Evolutionary conservation across 208 protist genomes (phyloP).

Genomic region (Herpetomonas tarakana): DNA sequence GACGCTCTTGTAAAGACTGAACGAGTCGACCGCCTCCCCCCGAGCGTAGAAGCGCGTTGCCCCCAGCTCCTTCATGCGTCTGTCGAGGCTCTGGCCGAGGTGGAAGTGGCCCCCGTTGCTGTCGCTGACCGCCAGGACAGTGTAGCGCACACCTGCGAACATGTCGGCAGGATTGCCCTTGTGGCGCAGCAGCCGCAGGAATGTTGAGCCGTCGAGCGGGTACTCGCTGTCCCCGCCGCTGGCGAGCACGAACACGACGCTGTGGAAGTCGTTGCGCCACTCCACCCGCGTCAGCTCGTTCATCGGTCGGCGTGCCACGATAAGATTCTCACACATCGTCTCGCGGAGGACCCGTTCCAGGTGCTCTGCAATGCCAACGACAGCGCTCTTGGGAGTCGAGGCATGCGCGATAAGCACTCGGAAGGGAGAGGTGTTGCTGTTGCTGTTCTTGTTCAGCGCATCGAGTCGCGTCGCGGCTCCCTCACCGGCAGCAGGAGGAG

Average conservation of each 20-base stretch:
- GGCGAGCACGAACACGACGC: constrained; percentile 37
- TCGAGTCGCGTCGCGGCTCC: too few relatives aligned
- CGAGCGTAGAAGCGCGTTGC: constrained; percentile 45
- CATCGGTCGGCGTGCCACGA: constrained; percentile 15
- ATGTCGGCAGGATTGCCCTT: constrained; percentile 20
- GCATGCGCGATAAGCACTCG: background rate
- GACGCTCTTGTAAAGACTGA: constrained; percentile 34
- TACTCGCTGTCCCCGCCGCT: constrained; percentile 35
- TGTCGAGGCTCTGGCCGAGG: constrained; percentile 36
- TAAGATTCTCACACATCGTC: constrained; percentile 6
- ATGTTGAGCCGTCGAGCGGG: constrained; percentile 38
- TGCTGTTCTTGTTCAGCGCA: too few relatives aligned
- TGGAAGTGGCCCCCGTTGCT: constrained; percentile 37
- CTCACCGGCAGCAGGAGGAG: too few relatives aligned
- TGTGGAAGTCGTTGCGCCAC: constrained; percentile 34
- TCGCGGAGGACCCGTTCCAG: constrained; percentile 17
- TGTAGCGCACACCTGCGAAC: constrained; percentile 40
- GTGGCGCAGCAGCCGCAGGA: constrained; percentile 39
- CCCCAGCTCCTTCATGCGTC: constrained; percentile 51
- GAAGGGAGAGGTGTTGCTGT: background rate
- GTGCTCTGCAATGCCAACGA: constrained; percentile 14
- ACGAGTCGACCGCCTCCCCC: constrained; percentile 59
- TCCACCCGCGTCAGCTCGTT: constrained; percentile 25
- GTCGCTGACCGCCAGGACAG: constrained; percentile 50
- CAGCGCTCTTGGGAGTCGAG: constrained; percentile 6